Percentiles rank a stretch among this genome's conserved stretches.
phyloP scores from a whole-genome alignment of 371 early-diverging fungal species.

The Saksenaea oblongispora region DNA sequence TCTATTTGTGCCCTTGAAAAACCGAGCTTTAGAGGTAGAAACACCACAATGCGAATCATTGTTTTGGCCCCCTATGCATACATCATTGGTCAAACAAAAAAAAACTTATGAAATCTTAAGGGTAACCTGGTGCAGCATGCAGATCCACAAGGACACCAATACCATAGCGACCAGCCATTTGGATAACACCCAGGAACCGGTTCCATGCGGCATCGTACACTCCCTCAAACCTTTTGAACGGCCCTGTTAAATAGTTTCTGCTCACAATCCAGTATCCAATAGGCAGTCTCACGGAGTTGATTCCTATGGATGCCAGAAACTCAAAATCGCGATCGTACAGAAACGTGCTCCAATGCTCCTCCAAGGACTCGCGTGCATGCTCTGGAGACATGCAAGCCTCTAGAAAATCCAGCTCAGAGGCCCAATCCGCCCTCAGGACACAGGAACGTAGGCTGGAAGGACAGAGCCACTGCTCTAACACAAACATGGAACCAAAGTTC shows the following conservation, averaged over 20 bases:
- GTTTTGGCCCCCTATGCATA: conserved; percentile 31
- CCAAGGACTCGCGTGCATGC: conserved; percentile 42
- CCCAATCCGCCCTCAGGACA: conserved; percentile 23
- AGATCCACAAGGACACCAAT: conserved; percentile 68
- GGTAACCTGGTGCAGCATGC: conserved; percentile 68
- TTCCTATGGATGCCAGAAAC: conserved; percentile 48
- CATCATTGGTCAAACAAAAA: not conserved
- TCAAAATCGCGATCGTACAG: conserved; percentile 64
- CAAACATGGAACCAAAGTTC: conserved; percentile 65
- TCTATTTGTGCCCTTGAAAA: conserved; percentile 18
- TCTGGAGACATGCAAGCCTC: conserved; percentile 36
- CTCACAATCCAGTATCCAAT: conserved; percentile 69
- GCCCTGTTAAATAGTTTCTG: conserved; percentile 11
- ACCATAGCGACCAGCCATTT: conserved; percentile 53
- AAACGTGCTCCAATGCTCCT: conserved; percentile 58
- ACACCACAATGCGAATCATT: conserved; percentile 26
- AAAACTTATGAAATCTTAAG: not conserved
- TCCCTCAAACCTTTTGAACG: conserved; percentile 19
- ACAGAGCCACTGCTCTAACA: conserved; percentile 62
- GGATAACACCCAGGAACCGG: conserved; percentile 49
- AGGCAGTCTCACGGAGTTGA: conserved; percentile 70
- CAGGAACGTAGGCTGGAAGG: conserved; percentile 40
- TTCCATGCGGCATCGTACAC: conserved; percentile 37
- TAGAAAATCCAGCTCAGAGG: conserved; percentile 42
- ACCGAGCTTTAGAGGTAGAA: conserved; percentile 15